Conservation (phyloP, 768 basidiomycete species). For the Paxillus ammoniavirescens region DNA sequence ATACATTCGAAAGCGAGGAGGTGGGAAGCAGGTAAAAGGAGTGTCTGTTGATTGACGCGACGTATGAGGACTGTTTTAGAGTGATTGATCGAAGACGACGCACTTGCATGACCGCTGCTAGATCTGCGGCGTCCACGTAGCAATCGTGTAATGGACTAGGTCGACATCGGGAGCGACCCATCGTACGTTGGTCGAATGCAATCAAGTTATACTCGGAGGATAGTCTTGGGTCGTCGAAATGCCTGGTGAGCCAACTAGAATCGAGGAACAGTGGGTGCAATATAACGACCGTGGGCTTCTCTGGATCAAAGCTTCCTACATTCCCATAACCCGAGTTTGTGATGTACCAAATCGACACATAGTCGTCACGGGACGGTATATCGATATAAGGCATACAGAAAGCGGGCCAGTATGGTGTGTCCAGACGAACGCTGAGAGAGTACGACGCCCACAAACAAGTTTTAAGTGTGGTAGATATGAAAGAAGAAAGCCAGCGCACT, state of each 20-base stretch:
- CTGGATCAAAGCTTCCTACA: conserved; percentile 64
- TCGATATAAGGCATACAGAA: conserved; percentile 67
- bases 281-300: conserved; percentile 64
- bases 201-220: conserved; percentile 62
- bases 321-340: conserved; percentile 60
- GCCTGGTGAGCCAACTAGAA: conserved; percentile 63
- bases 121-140: conserved; percentile 79
- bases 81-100: conserved; percentile 18
- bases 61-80: background rate
- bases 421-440: conserved; percentile 2
- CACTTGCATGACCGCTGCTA: conserved; percentile 65
- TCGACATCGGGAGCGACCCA: conserved; percentile 55
- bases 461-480: conserved; percentile 20
- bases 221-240: conserved; percentile 67
- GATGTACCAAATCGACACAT: conserved; percentile 68
- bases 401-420: background rate
- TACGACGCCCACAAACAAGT: conserved; percentile 6
- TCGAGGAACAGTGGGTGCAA: conserved; percentile 70
- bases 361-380: conserved; percentile 59
- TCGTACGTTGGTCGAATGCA: conserved; percentile 69
- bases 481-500: conserved; percentile 1
- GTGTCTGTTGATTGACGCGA: conserved; percentile 37
- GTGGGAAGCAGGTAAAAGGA: conserved; percentile 67
- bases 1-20: conserved; percentile 67
- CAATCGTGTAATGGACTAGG: conserved; percentile 60